phyloP scores from a whole-genome alignment of 139 green algal genomes.

The Chlorella sorokiniana region DNA sequence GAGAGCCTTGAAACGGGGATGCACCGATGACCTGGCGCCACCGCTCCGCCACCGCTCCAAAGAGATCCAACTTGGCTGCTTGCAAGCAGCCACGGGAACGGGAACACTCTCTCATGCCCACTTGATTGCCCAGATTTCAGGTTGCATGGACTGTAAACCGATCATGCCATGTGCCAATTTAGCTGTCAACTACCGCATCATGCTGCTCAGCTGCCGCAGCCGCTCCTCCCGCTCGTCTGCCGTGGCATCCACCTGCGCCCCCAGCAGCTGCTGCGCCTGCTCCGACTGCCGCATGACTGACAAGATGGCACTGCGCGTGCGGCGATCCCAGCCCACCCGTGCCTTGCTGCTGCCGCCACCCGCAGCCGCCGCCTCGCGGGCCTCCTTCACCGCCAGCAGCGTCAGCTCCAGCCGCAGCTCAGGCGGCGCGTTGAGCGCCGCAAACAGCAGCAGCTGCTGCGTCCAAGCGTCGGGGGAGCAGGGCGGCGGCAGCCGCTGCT shows the following conservation, averaged over 20 bases:
- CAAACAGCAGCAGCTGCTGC: conserved; percentile 22
- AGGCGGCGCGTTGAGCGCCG: not conserved
- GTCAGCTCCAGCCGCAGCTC: conserved; percentile 24
- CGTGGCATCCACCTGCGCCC: not conserved
- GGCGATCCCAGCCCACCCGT: not conserved
- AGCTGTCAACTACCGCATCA: not conserved
- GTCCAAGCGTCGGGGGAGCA: conserved; percentile 4
- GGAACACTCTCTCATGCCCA: no score
- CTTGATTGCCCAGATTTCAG: no score
- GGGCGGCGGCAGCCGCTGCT: not conserved
- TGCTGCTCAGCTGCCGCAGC: not conserved
- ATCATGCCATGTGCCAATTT: no score
- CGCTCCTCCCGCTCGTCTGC: conserved; percentile 8
- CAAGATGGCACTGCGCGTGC: not conserved
- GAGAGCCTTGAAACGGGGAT: no score
- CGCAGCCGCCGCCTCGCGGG: not conserved
- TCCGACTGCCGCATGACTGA: conserved; percentile 12
- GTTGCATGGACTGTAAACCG: no score
- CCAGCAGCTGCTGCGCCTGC: conserved; percentile 5
- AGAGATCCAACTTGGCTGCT: no score
- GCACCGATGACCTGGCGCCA: no score
- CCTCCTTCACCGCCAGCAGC: conserved; percentile 7
- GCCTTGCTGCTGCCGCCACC: not conserved
- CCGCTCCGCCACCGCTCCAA: no score
- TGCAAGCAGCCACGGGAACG: no score